Conservation (phyloP, 441 rosid genomes). For the Populus hybrid region DNA sequence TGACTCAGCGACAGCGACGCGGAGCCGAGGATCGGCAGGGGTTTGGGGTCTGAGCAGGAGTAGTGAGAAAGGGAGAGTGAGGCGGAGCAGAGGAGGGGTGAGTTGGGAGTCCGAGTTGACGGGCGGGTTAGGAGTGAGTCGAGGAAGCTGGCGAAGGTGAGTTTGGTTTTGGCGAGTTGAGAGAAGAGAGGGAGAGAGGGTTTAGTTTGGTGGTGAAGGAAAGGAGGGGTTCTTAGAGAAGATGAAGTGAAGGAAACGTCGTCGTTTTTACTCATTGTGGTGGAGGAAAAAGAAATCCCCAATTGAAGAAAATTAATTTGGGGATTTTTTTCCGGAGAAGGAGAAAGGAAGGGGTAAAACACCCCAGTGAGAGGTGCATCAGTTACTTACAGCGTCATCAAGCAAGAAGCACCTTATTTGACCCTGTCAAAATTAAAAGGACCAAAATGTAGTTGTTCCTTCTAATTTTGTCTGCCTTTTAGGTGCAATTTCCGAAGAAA, state of each 20-base stretch:
- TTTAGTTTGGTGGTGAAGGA: background rate
- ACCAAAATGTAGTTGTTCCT: too few relatives aligned
- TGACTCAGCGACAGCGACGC: slow-evolving; percentile 39
- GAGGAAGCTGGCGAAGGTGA: slow-evolving; percentile 35
- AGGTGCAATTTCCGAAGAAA: too few relatives aligned
- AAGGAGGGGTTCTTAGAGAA: slow-evolving; percentile 33
- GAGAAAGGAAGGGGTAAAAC: background rate
- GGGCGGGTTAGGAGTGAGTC: slow-evolving; percentile 36
- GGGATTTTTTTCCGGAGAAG: background rate
- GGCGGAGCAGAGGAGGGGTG: slow-evolving; percentile 29
- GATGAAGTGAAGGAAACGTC: slow-evolving; percentile 51
- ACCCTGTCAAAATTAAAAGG: background rate
- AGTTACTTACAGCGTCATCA: too few relatives aligned
- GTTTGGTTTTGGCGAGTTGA: slow-evolving; percentile 35
- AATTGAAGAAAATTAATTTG: background rate
- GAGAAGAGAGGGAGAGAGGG: slow-evolving; percentile 20
- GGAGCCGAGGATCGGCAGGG: slow-evolving; percentile 30
- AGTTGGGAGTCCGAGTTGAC: slow-evolving; percentile 4
- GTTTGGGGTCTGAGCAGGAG: background rate
- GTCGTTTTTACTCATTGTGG: slow-evolving; percentile 21
- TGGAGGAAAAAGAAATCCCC: background rate
- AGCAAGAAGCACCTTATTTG: too few relatives aligned
- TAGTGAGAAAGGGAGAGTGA: slow-evolving; percentile 16
- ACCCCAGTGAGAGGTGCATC: too few relatives aligned
- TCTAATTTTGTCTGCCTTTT: too few relatives aligned